Base-by-base conservation (phyloP, 1,284 basidiomycete genomes). In the Mixia osmundae region DNA sequence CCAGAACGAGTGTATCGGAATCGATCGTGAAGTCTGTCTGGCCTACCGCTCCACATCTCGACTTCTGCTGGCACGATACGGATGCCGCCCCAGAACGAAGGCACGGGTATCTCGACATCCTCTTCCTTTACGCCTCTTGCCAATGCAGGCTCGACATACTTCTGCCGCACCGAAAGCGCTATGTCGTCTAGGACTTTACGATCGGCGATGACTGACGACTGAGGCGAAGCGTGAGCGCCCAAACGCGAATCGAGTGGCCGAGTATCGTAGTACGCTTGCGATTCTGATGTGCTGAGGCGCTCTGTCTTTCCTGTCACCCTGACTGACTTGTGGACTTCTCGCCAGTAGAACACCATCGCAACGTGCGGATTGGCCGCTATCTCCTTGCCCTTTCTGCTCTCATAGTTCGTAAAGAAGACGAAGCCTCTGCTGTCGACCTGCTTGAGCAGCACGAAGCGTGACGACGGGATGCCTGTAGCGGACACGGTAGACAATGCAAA, bases 391-490 rank as follows among this genome's bases (percentile, higher is more conserved):
- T 97, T 97, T 44, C 87, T 69, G 14, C 82, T 89, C 25, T 67
- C 67, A 62, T 97, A 97, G 61, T 97, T 97, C 25, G 85, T 89
- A 65, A 70, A 97, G 61, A 95, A 94, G 37, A 89, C 68, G 59
- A 97, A 94, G 25, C 87, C 85, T 34, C 62, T 67, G 18, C 63
- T 52, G 58, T 89, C 82, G 47, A 80, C 69, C 50, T 82, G 69
- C 57, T 94, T 95, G 51, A 95, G 71, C 44, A 95, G 71, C 34
- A 95, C 87, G 51, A 82, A 62, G 66, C 28, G 63, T 51, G 58
- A 89, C 78, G 49, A 80, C 68, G 89, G 89, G 41, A 80, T 66
- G 29, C 75, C 76, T 14, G 30, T n/a, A 18, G 23, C 44, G 1
- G 72, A 69, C n/a, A 70, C 67, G 30, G 85, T 91, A 30, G 76